A percentile compares a stretch with the other conserved stretches of the same genome.
Evolutionary conservation across 192 early-diverging fungal genomes (phyloP).

Genomic region (Allomyces macrogynus): DNA sequence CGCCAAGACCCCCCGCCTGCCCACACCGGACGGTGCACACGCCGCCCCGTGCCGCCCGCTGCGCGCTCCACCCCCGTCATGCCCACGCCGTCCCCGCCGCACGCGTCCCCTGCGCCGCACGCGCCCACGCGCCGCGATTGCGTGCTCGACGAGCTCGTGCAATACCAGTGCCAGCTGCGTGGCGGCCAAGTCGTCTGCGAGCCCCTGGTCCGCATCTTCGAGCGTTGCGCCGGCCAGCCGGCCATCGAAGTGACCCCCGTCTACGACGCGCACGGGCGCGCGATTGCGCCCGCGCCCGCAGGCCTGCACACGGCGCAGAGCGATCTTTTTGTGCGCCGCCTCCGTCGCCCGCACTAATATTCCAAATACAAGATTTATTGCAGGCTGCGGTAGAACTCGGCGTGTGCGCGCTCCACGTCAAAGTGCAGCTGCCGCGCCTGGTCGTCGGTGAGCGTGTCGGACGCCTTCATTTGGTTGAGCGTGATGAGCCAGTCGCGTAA

Average conservation of each 20-base stretch:
- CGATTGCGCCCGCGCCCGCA: background rate
- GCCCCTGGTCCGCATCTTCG: background rate
- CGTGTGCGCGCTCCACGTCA: conserved; percentile 60
- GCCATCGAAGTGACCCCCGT: background rate
- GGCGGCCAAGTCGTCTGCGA: background rate
- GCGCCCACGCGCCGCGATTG: background rate
- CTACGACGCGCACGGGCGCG: background rate
- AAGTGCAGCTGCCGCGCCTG: conserved; percentile 81
- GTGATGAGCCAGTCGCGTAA: conserved; percentile 37
- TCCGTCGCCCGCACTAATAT: background rate
- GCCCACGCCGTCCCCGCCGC: too few relatives aligned
- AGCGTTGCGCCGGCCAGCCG: background rate
- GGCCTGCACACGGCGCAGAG: too few relatives aligned
- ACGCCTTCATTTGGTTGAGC: conserved; percentile 82
- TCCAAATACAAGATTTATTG: background rate
- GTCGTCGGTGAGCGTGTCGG: conserved; percentile 59
- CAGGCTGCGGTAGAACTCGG: conserved; percentile 36
- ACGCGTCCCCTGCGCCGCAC: too few relatives aligned
- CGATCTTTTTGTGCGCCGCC: background rate
- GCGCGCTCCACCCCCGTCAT: too few relatives aligned
- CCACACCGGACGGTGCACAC: too few relatives aligned
- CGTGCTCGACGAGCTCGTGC: background rate
- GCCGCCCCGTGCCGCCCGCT: too few relatives aligned
- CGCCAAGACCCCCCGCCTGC: too few relatives aligned
- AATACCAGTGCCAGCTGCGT: background rate